Base-by-base conservation (phyloP, 1,139 yeast species). In the Lodderomyces theae region DNA sequence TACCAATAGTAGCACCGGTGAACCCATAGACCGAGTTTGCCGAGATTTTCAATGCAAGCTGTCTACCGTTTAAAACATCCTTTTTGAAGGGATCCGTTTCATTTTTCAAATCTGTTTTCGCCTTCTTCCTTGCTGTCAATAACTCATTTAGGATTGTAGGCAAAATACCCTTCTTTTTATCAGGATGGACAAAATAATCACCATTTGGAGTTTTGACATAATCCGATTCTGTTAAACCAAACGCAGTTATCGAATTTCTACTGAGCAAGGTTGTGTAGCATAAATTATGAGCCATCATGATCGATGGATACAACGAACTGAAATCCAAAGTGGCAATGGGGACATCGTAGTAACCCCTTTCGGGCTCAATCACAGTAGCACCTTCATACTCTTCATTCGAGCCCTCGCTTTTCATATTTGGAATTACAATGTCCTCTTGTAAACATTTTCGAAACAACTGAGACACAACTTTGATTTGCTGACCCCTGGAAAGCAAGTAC, bases 21-120 rank as follows among this genome's bases (percentile, higher is more conserved):
- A 94, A 94, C 38, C 99, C 99, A 61, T 94, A 94, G 4, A 94
- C 99, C 2, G 98, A 92, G 60, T 94, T 94, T 4, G 99, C 99
- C 4, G 97, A 89, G 38, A 94, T 87, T 55, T 94, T 94, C 58
- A 94, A 72, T 0, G 99, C 99, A 52, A 94, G 71, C 64, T 94
- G 99, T 60, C 98, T 79, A 72, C 99, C 99, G 60, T 94, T 95
- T 41, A 94, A 74, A 30, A 94, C 97, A 53, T 90, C 95, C 50
- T 88, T 76, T 57, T 80, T 89, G 66, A 94, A 94, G 0, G 97
- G 96, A 61, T 94, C 98, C 0, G 86, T 86, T 59, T 94, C 99
- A 41, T 83, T 86, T 57, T 88, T 90, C 60, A 94, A 71, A 56
- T 90, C 98, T 1, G 77, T 77, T 58, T 88, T 92, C 12, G 98